Evolutionary conservation across 2,329 filamentous ascomycete species (phyloP).

Genomic region (Stachybotrys echinatus): DNA sequence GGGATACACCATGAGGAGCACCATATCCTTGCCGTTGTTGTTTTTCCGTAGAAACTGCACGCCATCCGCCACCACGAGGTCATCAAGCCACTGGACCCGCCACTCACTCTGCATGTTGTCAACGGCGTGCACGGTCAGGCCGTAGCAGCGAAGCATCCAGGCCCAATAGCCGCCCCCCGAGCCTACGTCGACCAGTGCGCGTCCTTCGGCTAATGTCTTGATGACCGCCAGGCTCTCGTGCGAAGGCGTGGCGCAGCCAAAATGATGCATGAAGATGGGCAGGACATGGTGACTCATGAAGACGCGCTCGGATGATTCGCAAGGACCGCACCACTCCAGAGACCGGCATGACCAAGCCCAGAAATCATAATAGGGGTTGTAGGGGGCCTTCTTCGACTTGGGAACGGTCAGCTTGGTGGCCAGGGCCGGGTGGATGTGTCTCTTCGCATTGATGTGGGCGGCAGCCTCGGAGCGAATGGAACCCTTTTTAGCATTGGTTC

Average conservation of each 20-base stretch:
- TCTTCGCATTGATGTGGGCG: constrained; percentile 46
- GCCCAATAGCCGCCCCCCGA: constrained; percentile 74
- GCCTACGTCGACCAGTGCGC: constrained; percentile 59
- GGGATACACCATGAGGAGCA: constrained; percentile 69
- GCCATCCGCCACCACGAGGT: constrained; percentile 60
- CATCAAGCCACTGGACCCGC: constrained; percentile 62
- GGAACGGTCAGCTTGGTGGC: constrained; percentile 34
- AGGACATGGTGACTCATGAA: constrained; percentile 62
- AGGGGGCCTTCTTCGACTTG: constrained; percentile 40
- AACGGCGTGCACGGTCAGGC: constrained; percentile 50
- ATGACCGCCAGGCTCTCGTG: constrained; percentile 61
- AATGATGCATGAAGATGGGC: constrained; percentile 73
- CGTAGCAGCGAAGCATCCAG: constrained; percentile 60
- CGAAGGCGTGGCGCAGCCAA: constrained; percentile 66
- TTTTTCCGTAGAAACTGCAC: constrained; percentile 49
- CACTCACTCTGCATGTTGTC: constrained; percentile 66
- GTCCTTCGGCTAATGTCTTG: constrained; percentile 45
- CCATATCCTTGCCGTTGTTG: constrained; percentile 43
- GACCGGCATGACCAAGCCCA: constrained; percentile 60
- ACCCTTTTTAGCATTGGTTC: constrained; percentile 57
- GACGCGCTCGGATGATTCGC: constrained; percentile 43
- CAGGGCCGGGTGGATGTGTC: constrained; percentile 42
- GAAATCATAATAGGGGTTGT: constrained; percentile 64
- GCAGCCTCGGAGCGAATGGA: constrained; percentile 55
- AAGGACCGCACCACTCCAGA: constrained; percentile 62